Percentiles rank a stretch among this genome's conserved stretches.
phyloP scores from a whole-genome alignment of 495 filamentous ascomycete genomes.

The Neurospora sublineolata region DNA sequence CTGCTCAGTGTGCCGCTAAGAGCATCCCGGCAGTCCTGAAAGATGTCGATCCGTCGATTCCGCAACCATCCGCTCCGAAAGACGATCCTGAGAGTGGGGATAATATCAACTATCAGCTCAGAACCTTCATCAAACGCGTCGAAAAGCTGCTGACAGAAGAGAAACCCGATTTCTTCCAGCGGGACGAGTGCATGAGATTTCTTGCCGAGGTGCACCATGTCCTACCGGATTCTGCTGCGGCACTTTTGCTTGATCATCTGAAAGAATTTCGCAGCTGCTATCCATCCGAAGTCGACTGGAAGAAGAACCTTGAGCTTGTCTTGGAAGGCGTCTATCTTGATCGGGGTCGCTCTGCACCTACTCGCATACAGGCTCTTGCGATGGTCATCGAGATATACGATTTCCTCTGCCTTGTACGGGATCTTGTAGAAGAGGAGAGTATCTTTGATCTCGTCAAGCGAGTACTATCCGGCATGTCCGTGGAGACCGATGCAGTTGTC shows the following conservation, averaged over 20 bases:
- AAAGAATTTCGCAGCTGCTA: conserved; percentile 53
- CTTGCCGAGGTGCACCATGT: conserved; percentile 48
- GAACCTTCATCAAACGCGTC: conserved; percentile 26
- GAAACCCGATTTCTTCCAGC: conserved; percentile 38
- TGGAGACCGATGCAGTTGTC: conserved; percentile 42
- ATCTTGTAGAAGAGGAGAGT: conserved; percentile 35
- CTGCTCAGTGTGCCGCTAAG: conserved; percentile 31
- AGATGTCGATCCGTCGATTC: conserved; percentile 2
- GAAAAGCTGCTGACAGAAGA: conserved; percentile 29
- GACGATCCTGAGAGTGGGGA: conserved; percentile 21
- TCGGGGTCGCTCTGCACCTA: conserved; percentile 47
- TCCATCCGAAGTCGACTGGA: conserved; percentile 59
- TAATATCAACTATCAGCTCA: conserved; percentile 25
- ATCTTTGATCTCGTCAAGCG: conserved; percentile 32
- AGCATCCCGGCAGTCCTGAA: conserved; percentile 12
- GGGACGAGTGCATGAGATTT: conserved; percentile 55
- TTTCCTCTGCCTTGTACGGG: conserved; percentile 42
- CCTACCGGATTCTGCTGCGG: conserved; percentile 47
- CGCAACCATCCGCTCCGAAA: conserved; percentile 4
- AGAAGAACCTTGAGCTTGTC: conserved; percentile 48
- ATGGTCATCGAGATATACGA: conserved; percentile 57
- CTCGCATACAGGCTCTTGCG: conserved; percentile 57
- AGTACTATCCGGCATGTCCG: conserved; percentile 37
- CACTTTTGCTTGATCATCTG: conserved; percentile 47
- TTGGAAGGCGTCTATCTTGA: conserved; percentile 57